Conservation (phyloP, 2,329 filamentous ascomycete species). For the Lecanicillium sp. region DNA sequence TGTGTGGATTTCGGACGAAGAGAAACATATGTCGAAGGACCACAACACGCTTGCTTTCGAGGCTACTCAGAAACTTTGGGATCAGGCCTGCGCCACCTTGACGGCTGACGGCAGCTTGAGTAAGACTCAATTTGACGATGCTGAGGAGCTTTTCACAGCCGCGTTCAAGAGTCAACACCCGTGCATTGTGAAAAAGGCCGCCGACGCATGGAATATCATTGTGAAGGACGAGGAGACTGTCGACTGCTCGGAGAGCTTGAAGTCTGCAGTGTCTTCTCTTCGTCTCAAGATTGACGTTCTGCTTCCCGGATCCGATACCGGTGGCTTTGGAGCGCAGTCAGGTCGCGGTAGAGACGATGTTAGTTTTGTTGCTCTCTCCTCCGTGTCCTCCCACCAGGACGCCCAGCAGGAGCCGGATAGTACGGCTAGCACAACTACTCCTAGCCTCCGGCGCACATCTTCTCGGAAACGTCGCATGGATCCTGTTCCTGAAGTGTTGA, state of each 20-base stretch:
- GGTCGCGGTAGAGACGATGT: conserved; percentile 43
- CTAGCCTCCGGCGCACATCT: conserved; percentile 16
- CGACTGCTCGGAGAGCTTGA: conserved; percentile 60
- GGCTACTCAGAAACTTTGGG: conserved; percentile 45
- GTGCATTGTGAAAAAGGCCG: conserved; percentile 45
- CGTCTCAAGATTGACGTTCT: conserved; percentile 45
- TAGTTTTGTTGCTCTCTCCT: conserved; percentile 26
- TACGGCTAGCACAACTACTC: conserved; percentile 12
- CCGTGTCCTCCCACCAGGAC: conserved; percentile 24
- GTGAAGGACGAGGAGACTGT: conserved; percentile 56
- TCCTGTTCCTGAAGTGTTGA: not conserved
- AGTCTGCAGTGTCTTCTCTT: conserved; percentile 55
- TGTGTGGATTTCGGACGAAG: conserved; percentile 57
- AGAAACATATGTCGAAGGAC: conserved; percentile 36
- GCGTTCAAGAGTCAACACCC: conserved; percentile 54
- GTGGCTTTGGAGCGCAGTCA: conserved; percentile 33
- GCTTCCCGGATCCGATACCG: conserved; percentile 38
- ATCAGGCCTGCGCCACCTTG: conserved; percentile 38
- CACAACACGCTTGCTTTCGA: conserved; percentile 35
- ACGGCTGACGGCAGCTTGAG: conserved; percentile 29
- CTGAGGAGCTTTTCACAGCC: conserved; percentile 51
- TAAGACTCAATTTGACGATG: conserved; percentile 40
- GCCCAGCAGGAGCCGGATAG: conserved; percentile 13
- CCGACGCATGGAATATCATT: conserved; percentile 60
- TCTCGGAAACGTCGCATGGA: conserved; percentile 16